Evolutionary conservation across 495 filamentous ascomycete genomes (phyloP).

Genomic region (Margaritispora aquatica): DNA sequence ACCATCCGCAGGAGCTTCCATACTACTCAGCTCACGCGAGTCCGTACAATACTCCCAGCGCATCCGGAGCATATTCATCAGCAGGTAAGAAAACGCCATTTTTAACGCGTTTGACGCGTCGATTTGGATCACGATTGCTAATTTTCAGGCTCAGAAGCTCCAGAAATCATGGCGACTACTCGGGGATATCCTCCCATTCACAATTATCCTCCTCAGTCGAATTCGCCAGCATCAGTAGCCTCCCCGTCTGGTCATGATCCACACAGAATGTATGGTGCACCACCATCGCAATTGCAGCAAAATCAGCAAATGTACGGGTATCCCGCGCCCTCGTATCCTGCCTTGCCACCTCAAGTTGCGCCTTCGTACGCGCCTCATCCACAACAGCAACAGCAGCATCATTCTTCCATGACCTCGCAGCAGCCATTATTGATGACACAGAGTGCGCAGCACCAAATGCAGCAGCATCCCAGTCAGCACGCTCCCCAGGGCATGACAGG

Average conservation of each 20-base stretch:
- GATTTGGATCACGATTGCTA: conserved; percentile 10
- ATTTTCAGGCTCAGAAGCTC: conserved; percentile 4
- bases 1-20: conserved; percentile 54
- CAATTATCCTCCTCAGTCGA: conserved; percentile 92
- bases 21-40: conserved; percentile 65
- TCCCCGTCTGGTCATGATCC: conserved; percentile 87
- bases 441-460: conserved; percentile 46
- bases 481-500: conserved; percentile 42
- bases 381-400: conserved; percentile 54
- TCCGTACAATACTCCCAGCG: conserved; percentile 67
- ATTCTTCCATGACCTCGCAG: conserved; percentile 56
- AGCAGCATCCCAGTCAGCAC: conserved; percentile 44
- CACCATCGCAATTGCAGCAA: conserved; percentile 67
- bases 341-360: conserved; percentile 57
- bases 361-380: conserved; percentile 74
- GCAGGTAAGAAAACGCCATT: conserved; percentile 55
- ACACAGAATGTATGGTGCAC: conserved; percentile 75
- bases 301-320: conserved; percentile 69
- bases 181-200: conserved; percentile 92
- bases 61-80: conserved; percentile 66
- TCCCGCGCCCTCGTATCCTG: conserved; percentile 54
- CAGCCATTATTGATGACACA: conserved; percentile 61
- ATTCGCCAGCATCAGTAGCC: conserved; percentile 91
- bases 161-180: conserved; percentile 92
- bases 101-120: conserved; percentile 8